Evolutionary conservation across 164 flowering plant species (phyloP), one percentile per base, ranked within the genome.

Genomic region (Nelumbo lutea): DNA sequence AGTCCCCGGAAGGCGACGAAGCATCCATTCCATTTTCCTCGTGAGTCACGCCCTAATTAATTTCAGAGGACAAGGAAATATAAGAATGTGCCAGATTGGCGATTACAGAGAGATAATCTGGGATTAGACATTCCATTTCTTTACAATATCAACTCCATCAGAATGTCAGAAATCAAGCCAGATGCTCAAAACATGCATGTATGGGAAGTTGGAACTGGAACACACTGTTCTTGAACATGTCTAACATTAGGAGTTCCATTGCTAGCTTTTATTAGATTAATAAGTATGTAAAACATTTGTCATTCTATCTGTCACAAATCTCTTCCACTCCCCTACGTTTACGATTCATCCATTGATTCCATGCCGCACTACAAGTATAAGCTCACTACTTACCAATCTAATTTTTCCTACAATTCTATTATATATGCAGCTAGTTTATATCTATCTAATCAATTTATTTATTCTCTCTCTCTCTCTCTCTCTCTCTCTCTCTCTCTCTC

Each of bases 11-110:
- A 39, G 86, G 75, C 13, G 95, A 75, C 3, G 90, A 86, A 50
- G 87, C 80, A 67, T 82, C 88, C 76, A 82, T 73, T 42, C 77
- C 80, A 0, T 71, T 53, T 42, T 87, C 90, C 71, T 85, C 87
- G 77, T 82, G 79, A 52, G 72, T 67, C 58, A 82, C 65, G 45
- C 84, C 87, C 90, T 87, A 70, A 61, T 68, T 62, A 6, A 1
- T 11, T 27, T 50, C 3, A 50, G 3, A 39, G 42, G 50, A 52
- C 4, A 1, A 52, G 13, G 42, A 61, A 41, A 65, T 52, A 58
- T 6, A 3, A 27, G 11, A 46, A 38, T 71, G 13, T 57, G 64
- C 70, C 48, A 75, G 70, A 66, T 46, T 50, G 56, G 9, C 9
- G 51, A 60, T 27, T 4, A 1, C 27, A n/a, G 40, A 42, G 52